phyloP scores from a whole-genome alignment of 2,329 filamentous ascomycete genomes.

The Sclerotinia borealis region DNA sequence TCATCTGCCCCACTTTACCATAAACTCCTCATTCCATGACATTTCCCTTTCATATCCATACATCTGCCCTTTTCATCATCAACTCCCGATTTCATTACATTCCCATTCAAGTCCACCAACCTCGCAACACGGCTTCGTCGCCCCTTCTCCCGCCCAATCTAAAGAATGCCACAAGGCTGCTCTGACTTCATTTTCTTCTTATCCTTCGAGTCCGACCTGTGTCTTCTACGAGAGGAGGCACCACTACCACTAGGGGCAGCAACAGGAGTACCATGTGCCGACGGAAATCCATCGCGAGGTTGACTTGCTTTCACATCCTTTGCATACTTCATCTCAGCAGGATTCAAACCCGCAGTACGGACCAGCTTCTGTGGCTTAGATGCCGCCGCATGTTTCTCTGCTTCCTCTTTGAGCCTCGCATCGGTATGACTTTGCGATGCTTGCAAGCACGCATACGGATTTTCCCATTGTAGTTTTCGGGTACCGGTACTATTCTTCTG shows the following conservation, averaged over 20 bases:
- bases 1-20: too few species aligned
- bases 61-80: too few species aligned
- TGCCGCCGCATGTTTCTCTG: neutral
- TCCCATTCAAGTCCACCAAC: too few species aligned
- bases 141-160: too few species aligned
- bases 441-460: neutral
- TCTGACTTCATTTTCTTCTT: neutral
- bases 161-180: too few species aligned
- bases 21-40: too few species aligned
- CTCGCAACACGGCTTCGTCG: too few species aligned
- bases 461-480: neutral
- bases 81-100: too few species aligned
- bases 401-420: neutral
- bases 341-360: neutral
- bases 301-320: neutral
- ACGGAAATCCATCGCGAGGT: too few species aligned
- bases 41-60: too few species aligned
- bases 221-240: too few species aligned
- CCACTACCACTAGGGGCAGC: neutral
- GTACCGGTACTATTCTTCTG: neutral
- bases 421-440: neutral
- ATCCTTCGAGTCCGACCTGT: neutral
- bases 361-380: neutral
- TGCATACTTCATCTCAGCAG: neutral
- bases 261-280: too few species aligned